Base-by-base conservation (phyloP, 495 filamentous ascomycete species). In the Parachaetomium inaequale region DNA sequence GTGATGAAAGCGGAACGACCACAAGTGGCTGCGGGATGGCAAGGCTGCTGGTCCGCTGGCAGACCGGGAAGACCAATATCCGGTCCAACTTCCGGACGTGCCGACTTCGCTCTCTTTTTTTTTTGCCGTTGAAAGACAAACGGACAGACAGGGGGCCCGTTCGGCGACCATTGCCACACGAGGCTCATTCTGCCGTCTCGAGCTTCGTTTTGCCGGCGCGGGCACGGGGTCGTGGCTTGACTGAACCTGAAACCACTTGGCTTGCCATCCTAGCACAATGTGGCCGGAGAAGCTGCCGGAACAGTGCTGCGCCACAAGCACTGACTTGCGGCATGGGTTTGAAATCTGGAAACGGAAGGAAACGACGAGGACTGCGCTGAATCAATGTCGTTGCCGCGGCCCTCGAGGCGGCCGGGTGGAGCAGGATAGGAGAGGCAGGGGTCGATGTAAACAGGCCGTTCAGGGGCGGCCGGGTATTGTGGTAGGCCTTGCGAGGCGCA, bases 1-100 rank as follows among this genome's bases (percentile, higher is more conserved):
- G 70, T 69, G 66, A 63, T 62, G 59, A 58, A 61, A 53, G 63
- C 61, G 61, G 46, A 52, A 61, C 58, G 40, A 61, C 58, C 54
- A 62, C 53, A 59, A 55, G 51, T 38, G 36, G 32, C 40, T 61
- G 60, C 42, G 62, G 52, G 26, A 45, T 63, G 52, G 58, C 50
- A 53, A 65, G 34, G 49, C 53, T 57, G 51, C 31, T n/a, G n/a
- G n/a, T 36, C 21, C 38, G 28, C 54, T 60, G 51, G 42, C 43
- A 56, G 50, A 23, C 46, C 53, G 31, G 50, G 55, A 34, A 59
- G 42, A n/a, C 23, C 54, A 66, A 61, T 61, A 67, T 67, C 47
- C 64, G 64, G 70, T 14, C 21, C 46, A 56, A 36, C 7, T 70
- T 63, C 66, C 66, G 57, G 64, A 28, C 40, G 17, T 55, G 31